These are phyloP conservation scores for Carex pumila DNA, from an alignment of 176 grass and related monocot genomes.

Conservation along the genomic window DNA sequence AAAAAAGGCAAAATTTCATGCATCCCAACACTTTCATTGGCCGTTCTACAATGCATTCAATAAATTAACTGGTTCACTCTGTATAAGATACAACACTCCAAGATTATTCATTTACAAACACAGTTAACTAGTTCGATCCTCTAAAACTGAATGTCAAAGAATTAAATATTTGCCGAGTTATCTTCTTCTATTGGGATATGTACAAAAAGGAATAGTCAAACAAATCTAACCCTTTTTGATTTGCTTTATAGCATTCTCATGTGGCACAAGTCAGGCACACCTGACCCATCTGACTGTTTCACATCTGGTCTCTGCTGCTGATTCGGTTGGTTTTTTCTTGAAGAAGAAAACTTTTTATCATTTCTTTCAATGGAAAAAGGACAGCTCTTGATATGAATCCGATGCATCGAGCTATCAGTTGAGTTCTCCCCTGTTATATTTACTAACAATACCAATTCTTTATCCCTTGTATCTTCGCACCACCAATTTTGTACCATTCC, in stretches of 20 bases:
- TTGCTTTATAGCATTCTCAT: constrained; percentile 59
- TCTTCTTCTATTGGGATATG: constrained; percentile 10
- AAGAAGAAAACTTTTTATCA: constrained; percentile 15
- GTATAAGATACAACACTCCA: not conserved
- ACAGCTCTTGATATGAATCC: constrained; percentile 46
- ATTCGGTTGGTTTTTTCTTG: constrained; percentile 48
- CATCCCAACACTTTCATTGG: not conserved
- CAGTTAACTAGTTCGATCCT: not conserved
- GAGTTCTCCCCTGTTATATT: constrained; percentile 58
- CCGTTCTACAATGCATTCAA: not conserved
- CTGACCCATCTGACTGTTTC: constrained; percentile 36
- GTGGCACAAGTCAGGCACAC: constrained; percentile 55
- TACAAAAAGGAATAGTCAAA: constrained; percentile 13
- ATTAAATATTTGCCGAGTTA: not conserved
- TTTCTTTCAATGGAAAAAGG: not conserved
- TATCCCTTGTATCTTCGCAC: constrained; percentile 75
- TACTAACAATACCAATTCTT: constrained; percentile 45
- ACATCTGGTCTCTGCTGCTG: constrained; percentile 41
- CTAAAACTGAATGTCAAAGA: not conserved
- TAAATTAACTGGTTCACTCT: not conserved
- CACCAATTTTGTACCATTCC: constrained; percentile 85
- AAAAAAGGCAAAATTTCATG: not conserved
- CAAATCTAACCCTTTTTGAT: constrained; percentile 23
- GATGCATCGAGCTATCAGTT: constrained; percentile 47
- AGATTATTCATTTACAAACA: constrained; percentile 12